A percentile compares a stretch with the other conserved stretches of the same genome.
Evolutionary conservation across 306 rosid genomes (phyloP).

Genomic region (Citrullus amarus): DNA sequence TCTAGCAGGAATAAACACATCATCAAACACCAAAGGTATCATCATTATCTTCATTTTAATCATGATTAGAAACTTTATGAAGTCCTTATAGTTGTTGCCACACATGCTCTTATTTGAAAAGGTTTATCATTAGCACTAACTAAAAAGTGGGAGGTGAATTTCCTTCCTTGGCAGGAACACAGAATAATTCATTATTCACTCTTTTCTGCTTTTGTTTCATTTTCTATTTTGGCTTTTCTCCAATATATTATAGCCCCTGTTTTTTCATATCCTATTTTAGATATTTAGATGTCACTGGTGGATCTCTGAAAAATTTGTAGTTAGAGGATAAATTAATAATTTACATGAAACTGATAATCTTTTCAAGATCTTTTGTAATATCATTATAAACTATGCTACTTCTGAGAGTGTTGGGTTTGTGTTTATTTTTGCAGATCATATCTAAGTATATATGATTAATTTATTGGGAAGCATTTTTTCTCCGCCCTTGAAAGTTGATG

Average conservation of each 20-base stretch:
- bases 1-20: slow-evolving; percentile 1
- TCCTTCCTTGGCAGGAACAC: slow-evolving; percentile 2
- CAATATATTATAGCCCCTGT: not conserved
- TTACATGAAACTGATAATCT: not conserved
- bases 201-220: slow-evolving; percentile 1
- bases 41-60: slow-evolving; percentile 1
- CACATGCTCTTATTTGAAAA: slow-evolving; percentile 6
- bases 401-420: slow-evolving; percentile 1
- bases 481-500: not conserved
- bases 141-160: slow-evolving; percentile 2
- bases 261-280: not conserved
- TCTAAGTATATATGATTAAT: not conserved
- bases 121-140: slow-evolving; percentile 2
- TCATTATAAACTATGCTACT: not conserved
- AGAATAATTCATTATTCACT: not conserved
- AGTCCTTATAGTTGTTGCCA: not conserved
- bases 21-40: slow-evolving; percentile 9
- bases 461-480: not conserved
- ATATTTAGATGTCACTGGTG: not conserved
- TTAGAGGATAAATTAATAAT: not conserved
- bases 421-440: not conserved
- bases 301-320: not conserved
- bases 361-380: not conserved
- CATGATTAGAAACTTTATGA: slow-evolving; percentile 4
- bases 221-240: not conserved